Conservation (phyloP, 2,329 filamentous ascomycete species). For the Exophiala calicioides region DNA sequence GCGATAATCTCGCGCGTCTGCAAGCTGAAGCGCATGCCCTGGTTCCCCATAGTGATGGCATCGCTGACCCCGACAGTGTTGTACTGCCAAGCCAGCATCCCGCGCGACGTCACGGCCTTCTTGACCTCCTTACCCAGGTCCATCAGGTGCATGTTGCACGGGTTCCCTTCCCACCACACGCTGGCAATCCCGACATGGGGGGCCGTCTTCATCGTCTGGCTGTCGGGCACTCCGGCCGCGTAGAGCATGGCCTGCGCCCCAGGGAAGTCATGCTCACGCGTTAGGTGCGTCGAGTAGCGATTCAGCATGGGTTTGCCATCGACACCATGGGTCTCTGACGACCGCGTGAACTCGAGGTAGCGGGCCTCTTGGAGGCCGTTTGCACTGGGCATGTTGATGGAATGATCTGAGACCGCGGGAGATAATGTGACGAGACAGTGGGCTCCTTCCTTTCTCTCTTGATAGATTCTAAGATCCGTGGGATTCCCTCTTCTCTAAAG, state of each 20-base stretch:
- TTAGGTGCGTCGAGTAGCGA: slow-evolving; percentile 80
- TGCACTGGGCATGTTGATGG: slow-evolving; percentile 10
- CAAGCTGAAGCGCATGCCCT: slow-evolving; percentile 92
- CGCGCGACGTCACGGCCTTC: slow-evolving; percentile 73
- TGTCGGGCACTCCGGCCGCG: slow-evolving; percentile 81
- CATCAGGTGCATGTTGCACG: slow-evolving; percentile 79
- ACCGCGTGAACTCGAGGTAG: slow-evolving; percentile 60
- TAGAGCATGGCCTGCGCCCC: slow-evolving; percentile 97
- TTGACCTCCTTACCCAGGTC: slow-evolving; percentile 89
- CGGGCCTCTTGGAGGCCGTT: slow-evolving; percentile 36
- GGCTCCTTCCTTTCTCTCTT: no score
- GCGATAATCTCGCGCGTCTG: slow-evolving; percentile 91
- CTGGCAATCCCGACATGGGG: slow-evolving; percentile 89
- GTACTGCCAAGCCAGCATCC: slow-evolving; percentile 93
- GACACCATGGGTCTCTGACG: slow-evolving; percentile 52
- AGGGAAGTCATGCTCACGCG: slow-evolving; percentile 83
- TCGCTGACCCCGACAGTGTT: slow-evolving; percentile 89
- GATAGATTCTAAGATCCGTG: background rate
- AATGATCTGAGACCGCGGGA: no score
- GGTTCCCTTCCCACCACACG: slow-evolving; percentile 97
- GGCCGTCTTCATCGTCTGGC: slow-evolving; percentile 81
- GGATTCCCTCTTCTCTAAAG: no score
- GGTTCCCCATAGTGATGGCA: slow-evolving; percentile 83
- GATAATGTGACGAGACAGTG: no score
- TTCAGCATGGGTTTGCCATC: slow-evolving; percentile 72